Conservation (phyloP, 2,329 filamentous ascomycete species). For the Stagonosporopsis chrysanthemi region DNA sequence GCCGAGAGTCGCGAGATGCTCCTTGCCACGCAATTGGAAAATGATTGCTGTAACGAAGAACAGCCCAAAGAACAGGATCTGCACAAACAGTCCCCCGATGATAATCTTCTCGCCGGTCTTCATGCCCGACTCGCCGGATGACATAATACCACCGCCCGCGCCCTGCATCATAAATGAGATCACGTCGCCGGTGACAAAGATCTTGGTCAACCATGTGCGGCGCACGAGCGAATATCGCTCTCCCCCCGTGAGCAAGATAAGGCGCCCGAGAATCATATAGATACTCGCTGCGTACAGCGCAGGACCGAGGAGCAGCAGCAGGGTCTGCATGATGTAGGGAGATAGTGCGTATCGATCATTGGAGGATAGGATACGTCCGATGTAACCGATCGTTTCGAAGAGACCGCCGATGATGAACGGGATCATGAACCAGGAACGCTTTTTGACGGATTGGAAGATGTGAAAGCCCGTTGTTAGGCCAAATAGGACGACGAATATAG, state of each 20-base stretch:
- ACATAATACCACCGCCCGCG: conserved; percentile 48
- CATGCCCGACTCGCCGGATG: conserved; percentile 34
- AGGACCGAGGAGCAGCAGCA: conserved; percentile 56
- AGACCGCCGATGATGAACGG: conserved; percentile 61
- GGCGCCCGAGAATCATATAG: conserved; percentile 59
- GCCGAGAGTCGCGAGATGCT: conserved; percentile 4
- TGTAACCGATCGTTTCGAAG: conserved; percentile 61
- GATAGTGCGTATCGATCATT: conserved; percentile 43
- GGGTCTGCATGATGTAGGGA: conserved; percentile 54
- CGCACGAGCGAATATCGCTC: conserved; percentile 52
- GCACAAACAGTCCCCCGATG: conserved; percentile 56
- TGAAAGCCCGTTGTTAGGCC: conserved; percentile 51
- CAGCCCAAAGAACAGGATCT: conserved; percentile 58
- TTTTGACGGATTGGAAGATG: conserved; percentile 51
- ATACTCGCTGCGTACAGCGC: conserved; percentile 58
- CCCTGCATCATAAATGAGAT: conserved; percentile 55
- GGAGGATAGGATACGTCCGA: conserved; percentile 53
- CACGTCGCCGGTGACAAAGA: conserved; percentile 56
- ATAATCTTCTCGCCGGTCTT: conserved; percentile 54
- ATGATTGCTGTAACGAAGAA: conserved; percentile 49
- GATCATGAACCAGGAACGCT: conserved; percentile 60
- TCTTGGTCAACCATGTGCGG: conserved; percentile 53
- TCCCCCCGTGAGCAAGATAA: conserved; percentile 51
- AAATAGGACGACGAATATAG: conserved; percentile 59
- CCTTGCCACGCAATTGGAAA: conserved; percentile 21